phyloP scores from a whole-genome alignment of 306 rosid genomes.

The Benincasa hispida region DNA sequence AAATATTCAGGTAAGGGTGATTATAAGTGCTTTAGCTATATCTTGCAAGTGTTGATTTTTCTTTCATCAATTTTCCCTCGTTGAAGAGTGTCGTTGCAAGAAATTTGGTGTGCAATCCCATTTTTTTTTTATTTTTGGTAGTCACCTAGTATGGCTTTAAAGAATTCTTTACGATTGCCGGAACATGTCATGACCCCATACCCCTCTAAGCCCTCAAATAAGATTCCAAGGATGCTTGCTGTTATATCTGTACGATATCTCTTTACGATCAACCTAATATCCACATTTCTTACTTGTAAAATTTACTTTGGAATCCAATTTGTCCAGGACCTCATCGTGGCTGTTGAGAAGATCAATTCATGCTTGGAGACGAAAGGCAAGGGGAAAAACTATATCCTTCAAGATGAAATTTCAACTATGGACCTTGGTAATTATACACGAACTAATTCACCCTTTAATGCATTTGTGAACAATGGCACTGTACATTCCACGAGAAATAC shows the following conservation, averaged over 20 bases:
- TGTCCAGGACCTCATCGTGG: slow-evolving; percentile 54
- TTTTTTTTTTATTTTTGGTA: neutral
- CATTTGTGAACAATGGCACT: neutral
- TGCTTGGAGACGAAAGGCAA: slow-evolving; percentile 35
- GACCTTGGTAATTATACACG: slow-evolving; percentile 44
- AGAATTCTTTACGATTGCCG: neutral
- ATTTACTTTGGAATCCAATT: neutral
- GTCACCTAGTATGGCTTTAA: neutral
- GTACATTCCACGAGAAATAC: neutral
- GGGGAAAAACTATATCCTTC: slow-evolving; percentile 44
- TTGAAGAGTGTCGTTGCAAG: neutral
- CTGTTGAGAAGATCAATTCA: slow-evolving; percentile 79
- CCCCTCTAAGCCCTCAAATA: neutral
- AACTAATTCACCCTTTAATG: neutral
- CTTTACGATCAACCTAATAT: too few relatives aligned
- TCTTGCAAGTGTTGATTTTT: neutral
- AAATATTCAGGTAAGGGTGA: too few relatives aligned
- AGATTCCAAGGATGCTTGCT: neutral
- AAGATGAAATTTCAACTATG: slow-evolving; percentile 68
- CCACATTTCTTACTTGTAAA: neutral
- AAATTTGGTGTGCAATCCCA: neutral
- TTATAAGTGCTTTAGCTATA: neutral
- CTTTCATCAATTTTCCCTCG: neutral
- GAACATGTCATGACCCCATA: neutral
- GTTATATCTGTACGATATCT: neutral